phyloP scores from a whole-genome alignment of 495 filamentous ascomycete genomes.

The Lichenothelia convexa region DNA sequence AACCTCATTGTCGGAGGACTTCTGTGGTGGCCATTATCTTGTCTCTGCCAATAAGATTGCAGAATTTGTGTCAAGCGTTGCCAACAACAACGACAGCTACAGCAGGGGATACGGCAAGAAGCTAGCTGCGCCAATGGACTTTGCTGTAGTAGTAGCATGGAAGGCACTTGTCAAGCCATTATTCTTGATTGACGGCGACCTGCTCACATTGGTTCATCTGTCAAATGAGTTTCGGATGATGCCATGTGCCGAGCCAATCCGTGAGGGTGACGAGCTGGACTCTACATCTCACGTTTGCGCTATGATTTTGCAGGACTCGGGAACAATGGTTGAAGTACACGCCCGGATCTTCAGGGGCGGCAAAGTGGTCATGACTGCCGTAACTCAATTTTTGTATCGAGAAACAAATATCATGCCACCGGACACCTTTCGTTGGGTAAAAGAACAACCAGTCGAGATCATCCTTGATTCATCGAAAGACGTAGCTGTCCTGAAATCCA shows the following conservation, averaged over 20 bases:
- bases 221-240: slow-evolving; percentile 98
- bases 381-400: slow-evolving; percentile 91
- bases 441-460: slow-evolving; percentile 86
- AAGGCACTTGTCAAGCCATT: slow-evolving; percentile 98
- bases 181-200: slow-evolving; percentile 90
- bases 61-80: slow-evolving; percentile 95
- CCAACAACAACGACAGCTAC: slow-evolving; percentile 96
- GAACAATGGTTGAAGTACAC: slow-evolving; percentile 98
- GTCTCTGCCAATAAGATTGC: slow-evolving; percentile 86
- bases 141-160: slow-evolving; percentile 96
- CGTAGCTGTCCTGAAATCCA: slow-evolving; percentile 80
- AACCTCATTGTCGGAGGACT: slow-evolving; percentile 60
- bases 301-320: slow-evolving; percentile 92
- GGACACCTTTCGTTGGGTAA: slow-evolving; percentile 96
- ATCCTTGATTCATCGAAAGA: slow-evolving; percentile 73
- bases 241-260: slow-evolving; percentile 79
- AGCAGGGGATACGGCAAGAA: slow-evolving; percentile 90
- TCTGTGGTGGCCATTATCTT: slow-evolving; percentile 71
- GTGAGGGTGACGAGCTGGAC: slow-evolving; percentile 81
- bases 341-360: slow-evolving; percentile 82
- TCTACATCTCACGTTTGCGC: slow-evolving; percentile 94
- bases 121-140: slow-evolving; percentile 95
- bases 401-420: slow-evolving; percentile 82
- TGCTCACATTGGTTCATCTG: slow-evolving; percentile 85
- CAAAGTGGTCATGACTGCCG: slow-evolving; percentile 93